A percentile compares a stretch with the other conserved stretches of the same genome.
phyloP scores from a whole-genome alignment of 179 eudicot species.

The Actinidia arguta region DNA sequence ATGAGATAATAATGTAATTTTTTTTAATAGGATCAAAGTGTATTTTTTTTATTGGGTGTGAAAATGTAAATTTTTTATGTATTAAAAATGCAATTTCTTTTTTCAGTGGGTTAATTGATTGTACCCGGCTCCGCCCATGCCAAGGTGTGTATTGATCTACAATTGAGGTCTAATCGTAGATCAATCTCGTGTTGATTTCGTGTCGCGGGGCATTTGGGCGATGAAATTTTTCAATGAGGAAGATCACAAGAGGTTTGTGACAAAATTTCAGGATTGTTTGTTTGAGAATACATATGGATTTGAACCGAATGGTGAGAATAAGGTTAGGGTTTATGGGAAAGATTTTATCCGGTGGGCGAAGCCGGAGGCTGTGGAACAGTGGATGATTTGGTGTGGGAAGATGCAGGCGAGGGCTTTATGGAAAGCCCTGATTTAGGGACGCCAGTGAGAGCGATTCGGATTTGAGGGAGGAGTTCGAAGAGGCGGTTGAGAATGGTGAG shows the following conservation, averaged over 20 bases:
- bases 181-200: slow-evolving; percentile 78
- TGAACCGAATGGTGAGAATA: slow-evolving; percentile 62
- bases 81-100: no score
- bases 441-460: slow-evolving; percentile 50
- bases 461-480: slow-evolving; percentile 87
- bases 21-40: no score
- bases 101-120: no score
- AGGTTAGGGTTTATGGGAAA: slow-evolving; percentile 75
- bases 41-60: no score
- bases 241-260: slow-evolving; percentile 51
- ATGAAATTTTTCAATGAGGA: slow-evolving; percentile 59
- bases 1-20: no score
- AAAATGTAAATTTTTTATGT: no score
- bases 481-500: slow-evolving; percentile 62
- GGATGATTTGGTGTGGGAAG: slow-evolving; percentile 92
- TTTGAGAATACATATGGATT: slow-evolving; percentile 79
- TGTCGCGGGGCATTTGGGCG: slow-evolving; percentile 78
- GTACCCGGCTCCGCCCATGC: no score
- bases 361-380: slow-evolving; percentile 75
- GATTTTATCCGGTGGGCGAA: slow-evolving; percentile 81
- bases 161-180: slow-evolving; percentile 75
- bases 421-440: slow-evolving; percentile 36
- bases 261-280: slow-evolving; percentile 59
- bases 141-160: slow-evolving; percentile 66
- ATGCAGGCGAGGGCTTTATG: slow-evolving; percentile 59